Percentiles rank a stretch among this genome's conserved stretches.
These are phyloP conservation scores for Kokia cookei DNA, from an alignment of 441 rosid genomes.

Conservation along the genomic window DNA sequence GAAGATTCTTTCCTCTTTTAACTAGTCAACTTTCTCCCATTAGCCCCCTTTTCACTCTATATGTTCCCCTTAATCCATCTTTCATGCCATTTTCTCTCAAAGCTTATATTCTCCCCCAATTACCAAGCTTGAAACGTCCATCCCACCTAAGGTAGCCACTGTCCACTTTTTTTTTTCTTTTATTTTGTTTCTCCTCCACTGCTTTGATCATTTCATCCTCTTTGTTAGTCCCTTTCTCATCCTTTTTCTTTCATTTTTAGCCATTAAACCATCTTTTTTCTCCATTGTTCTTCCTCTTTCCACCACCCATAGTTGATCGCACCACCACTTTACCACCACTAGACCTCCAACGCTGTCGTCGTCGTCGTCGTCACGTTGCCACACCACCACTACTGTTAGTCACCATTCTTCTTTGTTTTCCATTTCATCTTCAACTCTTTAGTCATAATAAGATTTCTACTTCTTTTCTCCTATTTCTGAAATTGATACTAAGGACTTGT, in stretches of 20 bases:
- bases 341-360: no score
- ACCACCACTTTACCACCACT: no score
- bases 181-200: background rate
- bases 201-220: background rate
- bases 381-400: no score
- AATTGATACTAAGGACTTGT: no score
- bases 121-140: background rate
- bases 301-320: no score
- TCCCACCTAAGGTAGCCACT: background rate
- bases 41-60: background rate
- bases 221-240: background rate
- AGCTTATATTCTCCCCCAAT: background rate
- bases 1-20: background rate
- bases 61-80: background rate
- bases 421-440: no score
- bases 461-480: no score
- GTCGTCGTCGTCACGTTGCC: no score
- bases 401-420: no score
- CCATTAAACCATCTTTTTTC: background rate
- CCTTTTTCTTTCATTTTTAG: background rate
- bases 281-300: no score
- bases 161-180: background rate
- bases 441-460: no score
- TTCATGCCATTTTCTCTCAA: background rate
- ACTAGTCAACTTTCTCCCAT: background rate